Evolutionary conservation across 371 early-diverging fungal genomes (phyloP).

Genomic region (Synchytrium microbalum): DNA sequence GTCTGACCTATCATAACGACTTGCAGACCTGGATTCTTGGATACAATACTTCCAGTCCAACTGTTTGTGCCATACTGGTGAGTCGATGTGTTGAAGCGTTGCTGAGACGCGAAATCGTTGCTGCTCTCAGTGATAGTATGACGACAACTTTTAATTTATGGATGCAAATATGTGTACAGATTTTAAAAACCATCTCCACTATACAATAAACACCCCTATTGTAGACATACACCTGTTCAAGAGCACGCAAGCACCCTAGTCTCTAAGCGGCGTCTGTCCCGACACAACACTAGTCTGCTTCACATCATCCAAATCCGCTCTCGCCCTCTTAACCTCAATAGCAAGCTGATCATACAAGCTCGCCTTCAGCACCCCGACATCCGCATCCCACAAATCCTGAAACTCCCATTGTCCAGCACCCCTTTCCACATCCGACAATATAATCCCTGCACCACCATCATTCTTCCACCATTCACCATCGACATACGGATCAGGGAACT

Average conservation of each 20-base stretch:
- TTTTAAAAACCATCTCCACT: no score
- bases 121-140: conserved; percentile 13
- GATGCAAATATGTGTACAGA: no score
- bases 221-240: no score
- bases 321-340: background rate
- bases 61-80: conserved; percentile 44
- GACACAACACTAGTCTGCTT: background rate
- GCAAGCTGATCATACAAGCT: background rate
- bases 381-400: background rate
- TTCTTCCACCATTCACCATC: background rate
- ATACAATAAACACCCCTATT: no score
- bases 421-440: background rate
- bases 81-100: conserved; percentile 40
- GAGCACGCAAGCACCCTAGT: no score
- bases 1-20: conserved; percentile 46
- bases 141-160: background rate
- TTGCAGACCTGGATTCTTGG: conserved; percentile 36
- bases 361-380: background rate
- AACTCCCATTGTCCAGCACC: background rate
- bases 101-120: conserved; percentile 28
- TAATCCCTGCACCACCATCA: background rate
- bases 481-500: background rate
- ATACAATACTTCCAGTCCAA: conserved; percentile 44
- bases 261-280: no score
- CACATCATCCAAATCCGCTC: background rate